Conservation (phyloP, 257 asterid genomes). For the Schizonepeta tenuifolia region DNA sequence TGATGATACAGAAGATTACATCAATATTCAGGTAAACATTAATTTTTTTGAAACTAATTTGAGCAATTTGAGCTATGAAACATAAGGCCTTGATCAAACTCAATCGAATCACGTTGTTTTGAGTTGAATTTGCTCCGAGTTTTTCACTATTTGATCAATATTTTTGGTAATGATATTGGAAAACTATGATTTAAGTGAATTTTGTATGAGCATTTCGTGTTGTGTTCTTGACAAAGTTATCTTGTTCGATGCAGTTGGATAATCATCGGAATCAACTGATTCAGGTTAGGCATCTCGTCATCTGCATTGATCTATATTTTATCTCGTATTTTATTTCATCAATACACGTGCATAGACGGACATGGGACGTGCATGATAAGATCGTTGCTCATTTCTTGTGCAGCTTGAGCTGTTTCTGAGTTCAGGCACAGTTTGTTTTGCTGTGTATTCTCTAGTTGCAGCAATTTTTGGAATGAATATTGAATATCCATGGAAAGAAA, state of each 20-base stretch:
- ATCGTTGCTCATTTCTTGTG: constrained; percentile 1
- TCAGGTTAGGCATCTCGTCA: constrained; percentile 53
- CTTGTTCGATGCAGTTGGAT: constrained; percentile 68
- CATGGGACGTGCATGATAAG: background rate
- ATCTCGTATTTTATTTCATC: constrained; percentile 21
- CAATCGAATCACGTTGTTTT: background rate
- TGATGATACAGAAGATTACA: constrained; percentile 94
- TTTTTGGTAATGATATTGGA: background rate
- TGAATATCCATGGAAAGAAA: constrained; percentile 74
- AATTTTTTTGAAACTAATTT: background rate
- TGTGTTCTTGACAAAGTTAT: constrained; percentile 17
- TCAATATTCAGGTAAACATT: constrained; percentile 89
- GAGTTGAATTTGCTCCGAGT: background rate
- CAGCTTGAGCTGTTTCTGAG: constrained; percentile 93
- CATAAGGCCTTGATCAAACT: background rate
- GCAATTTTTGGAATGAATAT: constrained; percentile 97
- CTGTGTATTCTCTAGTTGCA: constrained; percentile 71
- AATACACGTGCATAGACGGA: background rate
- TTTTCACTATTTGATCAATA: background rate
- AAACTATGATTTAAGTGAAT: background rate
- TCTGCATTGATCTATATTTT: background rate
- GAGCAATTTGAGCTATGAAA: background rate
- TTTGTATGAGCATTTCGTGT: background rate
- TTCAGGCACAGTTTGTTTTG: constrained; percentile 75
- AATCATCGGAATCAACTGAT: constrained; percentile 94